Percentiles rank a stretch among this genome's conserved stretches.
Conservation (phyloP, 352 stramenopile species). For the Phytophthora pinifolia region DNA sequence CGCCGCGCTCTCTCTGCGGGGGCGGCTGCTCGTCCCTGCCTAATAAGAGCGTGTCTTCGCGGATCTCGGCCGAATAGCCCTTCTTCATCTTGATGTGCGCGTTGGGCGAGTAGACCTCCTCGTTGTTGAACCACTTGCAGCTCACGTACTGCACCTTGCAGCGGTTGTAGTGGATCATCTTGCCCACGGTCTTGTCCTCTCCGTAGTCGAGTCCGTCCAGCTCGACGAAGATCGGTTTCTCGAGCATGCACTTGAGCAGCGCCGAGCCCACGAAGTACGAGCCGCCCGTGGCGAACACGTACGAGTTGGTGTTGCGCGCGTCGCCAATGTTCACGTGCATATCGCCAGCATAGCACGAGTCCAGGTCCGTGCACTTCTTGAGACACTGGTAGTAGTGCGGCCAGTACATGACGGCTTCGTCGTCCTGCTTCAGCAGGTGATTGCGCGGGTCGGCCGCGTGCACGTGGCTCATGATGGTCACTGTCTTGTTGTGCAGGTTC, state of each 20-base stretch:
- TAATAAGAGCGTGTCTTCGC: slow-evolving; percentile 57
- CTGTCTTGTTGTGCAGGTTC: slow-evolving; percentile 82
- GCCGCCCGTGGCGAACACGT: slow-evolving; percentile 76
- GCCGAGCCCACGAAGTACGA: slow-evolving; percentile 77
- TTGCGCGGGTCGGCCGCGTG: slow-evolving; percentile 44
- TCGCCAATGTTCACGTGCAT: slow-evolving; percentile 82
- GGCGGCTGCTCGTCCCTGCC: slow-evolving; percentile 38
- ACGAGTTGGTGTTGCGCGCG: slow-evolving; percentile 64
- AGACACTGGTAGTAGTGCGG: slow-evolving; percentile 81
- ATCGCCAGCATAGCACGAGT: slow-evolving; percentile 70
- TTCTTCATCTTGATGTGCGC: slow-evolving; percentile 74
- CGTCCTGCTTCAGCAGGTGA: slow-evolving; percentile 76
- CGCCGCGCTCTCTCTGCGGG: slow-evolving; percentile 15
- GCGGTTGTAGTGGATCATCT: slow-evolving; percentile 84
- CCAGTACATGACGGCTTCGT: slow-evolving; percentile 76
- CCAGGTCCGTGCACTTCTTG: slow-evolving; percentile 65
- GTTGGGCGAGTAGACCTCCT: slow-evolving; percentile 72
- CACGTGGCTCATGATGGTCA: slow-evolving; percentile 79
- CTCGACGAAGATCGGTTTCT: slow-evolving; percentile 61
- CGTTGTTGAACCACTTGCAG: slow-evolving; percentile 88
- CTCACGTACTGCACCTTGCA: slow-evolving; percentile 79
- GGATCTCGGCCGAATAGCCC: slow-evolving; percentile 53
- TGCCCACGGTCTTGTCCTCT: slow-evolving; percentile 79
- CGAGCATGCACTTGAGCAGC: slow-evolving; percentile 65
- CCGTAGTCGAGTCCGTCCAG: slow-evolving; percentile 68